Conservation (phyloP, 108 stramenopile genomes). For the Cyclotella choctawhatcheeana region DNA sequence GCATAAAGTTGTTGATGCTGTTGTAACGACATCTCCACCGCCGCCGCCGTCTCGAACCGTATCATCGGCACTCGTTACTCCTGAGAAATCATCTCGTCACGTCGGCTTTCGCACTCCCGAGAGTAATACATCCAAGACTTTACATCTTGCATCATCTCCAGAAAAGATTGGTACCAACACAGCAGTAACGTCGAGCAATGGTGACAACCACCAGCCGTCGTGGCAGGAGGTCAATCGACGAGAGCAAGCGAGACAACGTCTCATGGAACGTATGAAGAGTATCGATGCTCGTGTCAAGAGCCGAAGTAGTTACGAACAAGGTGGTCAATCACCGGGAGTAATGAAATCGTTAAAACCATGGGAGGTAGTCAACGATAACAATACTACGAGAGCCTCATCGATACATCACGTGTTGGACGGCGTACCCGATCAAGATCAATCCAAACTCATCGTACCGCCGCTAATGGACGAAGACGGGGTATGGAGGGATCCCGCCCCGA, state of each 20-base stretch:
- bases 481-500: constrained; percentile 1
- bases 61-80: neutral
- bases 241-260: constrained; percentile 9
- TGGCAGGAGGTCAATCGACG: neutral
- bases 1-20: no score
- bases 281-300: constrained; percentile 11
- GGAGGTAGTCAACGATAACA: neutral
- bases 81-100: neutral
- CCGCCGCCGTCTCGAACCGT: neutral
- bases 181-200: neutral
- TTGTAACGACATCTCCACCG: neutral
- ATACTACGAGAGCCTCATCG: neutral
- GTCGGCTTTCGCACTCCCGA: constrained; percentile 5
- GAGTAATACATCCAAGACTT: neutral
- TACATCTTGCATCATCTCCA: no score
- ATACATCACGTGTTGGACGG: neutral
- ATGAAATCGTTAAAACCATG: no score
- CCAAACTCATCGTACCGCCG: constrained; percentile 5
- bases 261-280: neutral
- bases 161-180: neutral
- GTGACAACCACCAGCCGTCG: neutral
- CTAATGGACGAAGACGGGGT: constrained; percentile 14
- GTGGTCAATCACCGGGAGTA: no score
- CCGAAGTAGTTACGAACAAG: neutral
- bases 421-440: constrained; percentile 1